Evolutionary conservation across 1,139 yeast genomes (phyloP), one percentile per base, ranked within the genome.

Genomic region (Suhomyces bolitotheri): DNA sequence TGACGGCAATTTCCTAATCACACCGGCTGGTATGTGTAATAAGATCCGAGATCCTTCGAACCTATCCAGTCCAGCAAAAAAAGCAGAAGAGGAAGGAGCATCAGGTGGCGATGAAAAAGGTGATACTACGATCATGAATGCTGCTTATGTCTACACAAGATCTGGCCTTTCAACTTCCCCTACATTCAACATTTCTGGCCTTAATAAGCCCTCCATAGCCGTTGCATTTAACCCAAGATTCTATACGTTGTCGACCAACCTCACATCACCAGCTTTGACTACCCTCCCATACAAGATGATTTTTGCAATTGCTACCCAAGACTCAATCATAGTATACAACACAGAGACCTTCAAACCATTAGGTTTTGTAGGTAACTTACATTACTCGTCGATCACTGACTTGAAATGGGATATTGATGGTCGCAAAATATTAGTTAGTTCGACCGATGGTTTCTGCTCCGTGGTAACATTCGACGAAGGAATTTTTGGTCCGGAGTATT

Each of bases 371-470:
- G 75, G 87, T 2, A 88, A 88, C 50, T 66, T 92, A 35, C 98
- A 92, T 56, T 89, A 89, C 54, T 82, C 94, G 3, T 79, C 95
- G 1, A 74, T 92, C 25, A 90, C 98, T 0, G 98, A 92, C 54
- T 56, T 90, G 34, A 64, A 82, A 8, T 94, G 98, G 98, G 75
- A 85, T 26, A 62, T 65, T 3, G 88, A 85, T 55, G 98, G 97
- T 0, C 61, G 62, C n/a, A 64, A 76, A 12, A 60, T 92, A 17
- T 66, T 90, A 45, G 73, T 84, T 21, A 79, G 95, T n/a, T 86
- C 97, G 0, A 84, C 95, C 0, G 99, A 94, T 58, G 98, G 98
- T 15, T 90, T 88, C 53, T 86, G 97, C 50, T 84, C 96, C 1
- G 72, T 73, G 25, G 59, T 88, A 3, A 59, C 64, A 5, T 78